These are phyloP conservation scores for Dittrichia graveolens DNA, from an alignment of 129 eudicot species.

Conservation along the genomic window DNA sequence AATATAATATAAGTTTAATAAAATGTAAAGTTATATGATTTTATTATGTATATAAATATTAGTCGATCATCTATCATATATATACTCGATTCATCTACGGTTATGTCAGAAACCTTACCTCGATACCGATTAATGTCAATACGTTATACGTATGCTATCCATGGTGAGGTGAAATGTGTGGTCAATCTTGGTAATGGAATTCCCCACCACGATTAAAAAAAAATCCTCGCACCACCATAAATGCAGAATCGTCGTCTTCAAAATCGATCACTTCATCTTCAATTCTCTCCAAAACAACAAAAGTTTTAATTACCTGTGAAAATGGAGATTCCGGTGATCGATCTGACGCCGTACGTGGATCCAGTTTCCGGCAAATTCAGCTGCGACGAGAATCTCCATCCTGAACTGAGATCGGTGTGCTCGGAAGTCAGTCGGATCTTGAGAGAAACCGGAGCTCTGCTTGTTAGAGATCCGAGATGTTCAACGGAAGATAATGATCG, in stretches of 20 bases:
- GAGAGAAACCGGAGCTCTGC: conserved; percentile 76
- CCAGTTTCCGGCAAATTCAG: conserved; percentile 22
- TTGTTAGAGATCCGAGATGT: conserved; percentile 83
- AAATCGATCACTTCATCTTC: conserved; percentile 7
- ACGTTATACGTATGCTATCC: conserved; percentile 19
- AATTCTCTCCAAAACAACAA: conserved; percentile 1
- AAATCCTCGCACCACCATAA: conserved; percentile 25
- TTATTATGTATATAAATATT: too few relatives aligned
- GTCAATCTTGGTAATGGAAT: conserved; percentile 16
- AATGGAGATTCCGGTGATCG: conserved; percentile 83
- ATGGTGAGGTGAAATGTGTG: conserved; percentile 26
- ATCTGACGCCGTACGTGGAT: conserved; percentile 58
- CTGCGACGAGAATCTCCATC: conserved; percentile 37
- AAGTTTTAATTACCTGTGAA: background rate
- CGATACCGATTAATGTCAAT: background rate
- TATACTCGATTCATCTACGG: background rate
- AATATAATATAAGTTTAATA: too few relatives aligned
- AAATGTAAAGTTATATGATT: too few relatives aligned
- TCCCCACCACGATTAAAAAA: conserved; percentile 27
- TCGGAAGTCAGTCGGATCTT: conserved; percentile 71
- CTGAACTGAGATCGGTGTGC: conserved; percentile 52
- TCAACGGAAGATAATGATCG: conserved; percentile 73
- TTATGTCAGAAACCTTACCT: background rate
- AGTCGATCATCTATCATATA: too few relatives aligned
- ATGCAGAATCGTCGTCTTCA: conserved; percentile 19